Base-by-base conservation (phyloP, 2,329 filamentous ascomycete genomes). In the Cryphonectria nitschkei region DNA sequence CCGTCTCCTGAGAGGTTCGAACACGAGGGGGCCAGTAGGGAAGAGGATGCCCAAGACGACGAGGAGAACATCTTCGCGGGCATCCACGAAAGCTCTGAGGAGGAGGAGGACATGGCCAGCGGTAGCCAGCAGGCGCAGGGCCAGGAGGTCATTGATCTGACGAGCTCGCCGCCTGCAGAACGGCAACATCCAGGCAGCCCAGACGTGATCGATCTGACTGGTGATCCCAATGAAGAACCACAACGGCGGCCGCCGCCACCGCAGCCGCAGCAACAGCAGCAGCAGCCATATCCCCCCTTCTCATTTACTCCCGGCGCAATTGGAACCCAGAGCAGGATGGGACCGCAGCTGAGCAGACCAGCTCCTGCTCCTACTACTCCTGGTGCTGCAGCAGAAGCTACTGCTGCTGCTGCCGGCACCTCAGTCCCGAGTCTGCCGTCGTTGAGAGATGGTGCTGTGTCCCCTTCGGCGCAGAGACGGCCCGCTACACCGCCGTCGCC, bases 1-100 rank as follows among this genome's bases (percentile, higher is more conserved):
- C 19, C 6, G 19, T n/a, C 22, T n/a, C 46, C 46, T 50, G 19
- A 50, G 78, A 78, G n/a, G 76, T 77, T 77, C 71, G 74, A 75
- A 34, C 73, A 72, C 50, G 73, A 74, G 16, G 74, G 67, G 16
- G 66, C 66, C 9, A 70, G 73, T 8, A 26, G 68, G 70, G 58
- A 65, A 41, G 52, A 56, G 39, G 65, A 26, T 14, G 16, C 26
- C 60, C 54, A 62, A 41, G 70, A 64, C 62, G 64, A 69, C 14
- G 66, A 54, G n/a, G 73, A 70, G 60, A 62, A 32, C 68, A 41
- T 52, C 4, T 60, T 68, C 52, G 56, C 63, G 34, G 73, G 65
- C 56, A 64, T 67, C 13, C 14, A n/a, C 26, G 68, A 67, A 11
- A 14, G 7, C 26, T 72, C 68, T 60, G 65, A 32, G 68, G 52